These are phyloP conservation scores for Vickermania ingenoplastis DNA, from an alignment of 208 protist species.

Conservation along the genomic window DNA sequence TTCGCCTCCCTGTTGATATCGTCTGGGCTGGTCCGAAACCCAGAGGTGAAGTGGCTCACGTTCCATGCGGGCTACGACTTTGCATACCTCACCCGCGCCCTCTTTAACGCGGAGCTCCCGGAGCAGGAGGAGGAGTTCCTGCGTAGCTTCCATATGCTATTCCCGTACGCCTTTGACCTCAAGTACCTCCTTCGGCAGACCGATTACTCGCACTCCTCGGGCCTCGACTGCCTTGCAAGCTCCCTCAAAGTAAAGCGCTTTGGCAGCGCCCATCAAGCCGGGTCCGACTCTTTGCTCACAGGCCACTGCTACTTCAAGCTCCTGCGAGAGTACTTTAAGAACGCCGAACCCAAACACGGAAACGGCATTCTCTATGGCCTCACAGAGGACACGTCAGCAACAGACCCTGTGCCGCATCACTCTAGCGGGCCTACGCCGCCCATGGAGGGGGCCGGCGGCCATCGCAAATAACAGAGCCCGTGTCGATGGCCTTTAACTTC, in stretches of 20 bases:
- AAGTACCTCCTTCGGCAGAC: constrained; percentile 98
- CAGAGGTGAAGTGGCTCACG: constrained; percentile 95
- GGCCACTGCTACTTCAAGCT: constrained; percentile 97
- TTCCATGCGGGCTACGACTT: constrained; percentile 99
- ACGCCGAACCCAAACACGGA: constrained; percentile 70
- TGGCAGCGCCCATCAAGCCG: constrained; percentile 93
- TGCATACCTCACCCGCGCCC: constrained; percentile 95
- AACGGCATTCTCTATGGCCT: constrained; percentile 95
- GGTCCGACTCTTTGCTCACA: constrained; percentile 96
- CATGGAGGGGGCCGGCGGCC: neutral
- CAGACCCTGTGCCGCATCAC: no score
- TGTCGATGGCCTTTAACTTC: no score
- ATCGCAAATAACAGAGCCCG: neutral
- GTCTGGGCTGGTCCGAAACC: constrained; percentile 94
- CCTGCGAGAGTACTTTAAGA: constrained; percentile 77
- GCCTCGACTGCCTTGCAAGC: constrained; percentile 95
- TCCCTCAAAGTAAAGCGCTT: constrained; percentile 89
- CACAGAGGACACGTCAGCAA: constrained; percentile 74
- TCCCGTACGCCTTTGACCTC: constrained; percentile 97
- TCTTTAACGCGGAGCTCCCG: constrained; percentile 94
- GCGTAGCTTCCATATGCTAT: constrained; percentile 92
- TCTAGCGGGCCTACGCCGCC: no score
- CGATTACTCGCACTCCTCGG: constrained; percentile 86
- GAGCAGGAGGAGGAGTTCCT: constrained; percentile 96
- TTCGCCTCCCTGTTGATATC: constrained; percentile 97